Percentiles rank a stretch among this genome's conserved stretches.
phyloP scores from a whole-genome alignment of 2,329 filamentous ascomycete genomes.

The Colletotrichum liriopes region DNA sequence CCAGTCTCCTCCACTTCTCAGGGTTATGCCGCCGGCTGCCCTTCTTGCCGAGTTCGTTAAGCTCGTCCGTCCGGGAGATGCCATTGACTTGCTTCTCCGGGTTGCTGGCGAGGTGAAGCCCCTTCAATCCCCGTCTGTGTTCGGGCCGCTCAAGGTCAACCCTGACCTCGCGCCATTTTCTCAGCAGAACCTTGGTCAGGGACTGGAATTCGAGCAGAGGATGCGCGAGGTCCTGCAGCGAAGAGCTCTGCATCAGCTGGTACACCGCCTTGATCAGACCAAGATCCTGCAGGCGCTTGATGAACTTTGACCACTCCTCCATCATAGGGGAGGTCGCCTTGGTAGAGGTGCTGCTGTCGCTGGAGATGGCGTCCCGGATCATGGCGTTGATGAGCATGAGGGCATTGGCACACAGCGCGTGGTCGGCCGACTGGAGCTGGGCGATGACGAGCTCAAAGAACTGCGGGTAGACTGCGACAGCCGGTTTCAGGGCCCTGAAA shows the following conservation, averaged over 20 bases:
- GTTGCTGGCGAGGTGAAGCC: conserved; percentile 86
- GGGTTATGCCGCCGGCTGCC: conserved; percentile 83
- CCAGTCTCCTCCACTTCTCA: conserved; percentile 92
- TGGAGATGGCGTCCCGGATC: conserved; percentile 90
- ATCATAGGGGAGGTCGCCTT: conserved; percentile 53
- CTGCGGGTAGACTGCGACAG: conserved; percentile 90
- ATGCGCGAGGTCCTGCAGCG: conserved; percentile 90
- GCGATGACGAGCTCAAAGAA: conserved; percentile 96
- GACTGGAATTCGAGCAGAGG: conserved; percentile 94
- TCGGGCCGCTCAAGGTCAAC: conserved; percentile 91
- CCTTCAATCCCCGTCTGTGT: conserved; percentile 88
- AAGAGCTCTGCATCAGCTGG: conserved; percentile 93
- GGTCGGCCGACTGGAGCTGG: conserved; percentile 92
- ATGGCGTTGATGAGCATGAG: conserved; percentile 96
- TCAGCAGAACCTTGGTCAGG: conserved; percentile 87
- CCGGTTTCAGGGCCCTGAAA: conserved; percentile 92
- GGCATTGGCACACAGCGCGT: conserved; percentile 95
- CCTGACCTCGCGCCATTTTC: conserved; percentile 88
- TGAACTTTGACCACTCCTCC: conserved; percentile 95
- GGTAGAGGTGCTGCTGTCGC: conserved; percentile 65
- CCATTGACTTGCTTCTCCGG: conserved; percentile 71
- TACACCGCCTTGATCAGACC: conserved; percentile 95
- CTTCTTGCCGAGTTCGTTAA: conserved; percentile 63
- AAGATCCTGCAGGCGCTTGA: conserved; percentile 92
- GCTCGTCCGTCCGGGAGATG: conserved; percentile 54